Evolutionary conservation across 2,329 filamentous ascomycete species (phyloP).

Genomic region (Paraconiothyrium sp.): DNA sequence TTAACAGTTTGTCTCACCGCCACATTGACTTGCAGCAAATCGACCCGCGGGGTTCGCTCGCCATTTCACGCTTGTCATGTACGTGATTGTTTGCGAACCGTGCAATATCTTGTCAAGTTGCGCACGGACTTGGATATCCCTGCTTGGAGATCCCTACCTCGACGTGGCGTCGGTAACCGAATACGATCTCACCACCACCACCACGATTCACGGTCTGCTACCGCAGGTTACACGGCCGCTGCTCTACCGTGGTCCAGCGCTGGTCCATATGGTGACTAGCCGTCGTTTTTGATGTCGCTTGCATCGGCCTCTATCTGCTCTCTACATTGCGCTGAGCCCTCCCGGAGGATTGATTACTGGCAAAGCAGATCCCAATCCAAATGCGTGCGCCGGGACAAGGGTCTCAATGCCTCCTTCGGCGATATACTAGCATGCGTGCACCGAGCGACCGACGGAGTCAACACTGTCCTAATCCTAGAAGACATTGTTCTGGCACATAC

Average conservation of each 20-base stretch:
- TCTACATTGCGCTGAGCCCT: background rate
- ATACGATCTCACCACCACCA: conserved; percentile 21
- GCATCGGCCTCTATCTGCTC: background rate
- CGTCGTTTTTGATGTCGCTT: background rate
- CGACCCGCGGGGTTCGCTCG: conserved; percentile 17
- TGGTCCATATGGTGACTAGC: background rate
- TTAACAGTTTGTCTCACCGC: conserved; percentile 25
- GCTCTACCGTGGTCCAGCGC: conserved; percentile 1
- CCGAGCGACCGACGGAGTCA: background rate
- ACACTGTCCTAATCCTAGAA: background rate
- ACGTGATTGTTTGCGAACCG: conserved; percentile 22
- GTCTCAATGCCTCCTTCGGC: background rate
- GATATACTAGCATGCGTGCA: background rate
- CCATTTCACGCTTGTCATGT: conserved; percentile 17
- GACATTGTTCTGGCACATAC: background rate
- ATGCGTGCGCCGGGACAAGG: background rate
- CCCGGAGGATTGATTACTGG: background rate
- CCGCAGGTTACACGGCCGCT: background rate
- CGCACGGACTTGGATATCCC: conserved; percentile 18
- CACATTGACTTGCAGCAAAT: conserved; percentile 18
- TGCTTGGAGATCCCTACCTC: conserved; percentile 14
- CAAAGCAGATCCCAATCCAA: background rate
- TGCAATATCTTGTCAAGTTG: conserved; percentile 23
- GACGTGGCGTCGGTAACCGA: conserved; percentile 21
- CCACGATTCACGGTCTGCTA: conserved; percentile 2